Evolutionary conservation across 2,329 filamentous ascomycete genomes (phyloP), one percentile per base, ranked within the genome.

Genomic region (Cordyceps militaris): DNA sequence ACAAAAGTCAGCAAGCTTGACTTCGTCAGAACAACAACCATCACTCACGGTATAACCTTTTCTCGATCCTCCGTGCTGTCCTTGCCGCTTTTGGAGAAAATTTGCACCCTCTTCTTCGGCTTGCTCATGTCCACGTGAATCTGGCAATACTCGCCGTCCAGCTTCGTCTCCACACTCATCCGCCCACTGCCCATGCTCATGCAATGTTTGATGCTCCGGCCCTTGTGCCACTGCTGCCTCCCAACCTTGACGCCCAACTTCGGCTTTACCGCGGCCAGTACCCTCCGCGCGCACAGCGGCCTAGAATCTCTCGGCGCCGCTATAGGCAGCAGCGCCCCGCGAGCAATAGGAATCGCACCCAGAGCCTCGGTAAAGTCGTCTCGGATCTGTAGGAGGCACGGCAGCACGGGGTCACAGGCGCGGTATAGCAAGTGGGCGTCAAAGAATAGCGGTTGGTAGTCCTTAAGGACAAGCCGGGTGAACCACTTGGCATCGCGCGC

Each of bases 41-140:
- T 10, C 21, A 65, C 74, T 63, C 67, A 81, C 79, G 67, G 66
- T 61, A 88, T 84, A 23, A 95, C 70, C 1, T 74, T 76, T 11
- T 70, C 64, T 34, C 88, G 81, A 68, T 96, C 91, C 53, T 74
- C 67, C 0, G 91, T 96, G 46, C 91, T 93, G 63, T 96, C 89
- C 67, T 94, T 95, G 59, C 91, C 90, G 65, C 90, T 94, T 68
- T 96, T 97, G 10, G 91, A 95, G 67, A 94, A 96, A 30, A 96
- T 93, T 61, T 87, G 86, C 28, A 96, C 83, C 49, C 77, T 80
- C 1, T 79, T 67, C 1, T 59, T 67, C 16, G 73, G 73, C 51
- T 80, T 83, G 9, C 74, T 74, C 7, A 89, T 73, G 66, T 95
- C 84, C 40, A 96, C 75, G 65, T 96, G 91, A 30, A 96, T 84